A percentile compares a stretch with the other conserved stretches of the same genome.
These are phyloP conservation scores for Dipsacomyces acuminosporus DNA, from an alignment of 371 early-diverging fungal genomes.

Conservation along the genomic window DNA sequence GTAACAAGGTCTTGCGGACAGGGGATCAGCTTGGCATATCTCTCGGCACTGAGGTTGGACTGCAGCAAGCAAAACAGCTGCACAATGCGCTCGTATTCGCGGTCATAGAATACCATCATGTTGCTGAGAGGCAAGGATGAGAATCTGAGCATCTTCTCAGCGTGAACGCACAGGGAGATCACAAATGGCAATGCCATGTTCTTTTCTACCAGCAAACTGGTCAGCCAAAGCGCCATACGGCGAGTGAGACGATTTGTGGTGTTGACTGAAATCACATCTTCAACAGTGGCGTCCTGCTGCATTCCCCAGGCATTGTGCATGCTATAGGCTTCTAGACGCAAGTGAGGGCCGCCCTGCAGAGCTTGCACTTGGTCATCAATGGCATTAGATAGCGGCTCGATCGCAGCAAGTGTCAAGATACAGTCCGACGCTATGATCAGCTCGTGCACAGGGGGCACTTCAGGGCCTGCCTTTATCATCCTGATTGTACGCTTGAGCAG, in stretches of 20 bases:
- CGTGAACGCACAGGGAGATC: slow-evolving; percentile 30
- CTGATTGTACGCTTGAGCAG: slow-evolving; percentile 25
- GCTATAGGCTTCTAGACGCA: slow-evolving; percentile 39
- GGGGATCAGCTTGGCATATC: slow-evolving; percentile 59
- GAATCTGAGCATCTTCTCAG: slow-evolving; percentile 24
- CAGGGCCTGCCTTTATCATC: slow-evolving; percentile 11
- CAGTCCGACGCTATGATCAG: slow-evolving; percentile 24
- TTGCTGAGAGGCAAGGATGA: slow-evolving; percentile 27
- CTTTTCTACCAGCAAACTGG: slow-evolving; percentile 10
- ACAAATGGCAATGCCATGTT: slow-evolving; percentile 21
- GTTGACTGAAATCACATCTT: slow-evolving; percentile 10
- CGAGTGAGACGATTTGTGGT: slow-evolving; percentile 20
- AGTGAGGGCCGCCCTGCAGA: slow-evolving; percentile 35
- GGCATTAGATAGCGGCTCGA: slow-evolving; percentile 37
- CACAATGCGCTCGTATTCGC: slow-evolving; percentile 38
- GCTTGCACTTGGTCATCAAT: slow-evolving; percentile 37
- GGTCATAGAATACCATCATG: slow-evolving; percentile 33
- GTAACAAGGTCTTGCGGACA: slow-evolving; percentile 53
- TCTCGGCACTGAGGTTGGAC: slow-evolving; percentile 55
- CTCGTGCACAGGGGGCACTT: slow-evolving; percentile 25
- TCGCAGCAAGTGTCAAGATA: slow-evolving; percentile 19
- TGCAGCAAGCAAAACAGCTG: slow-evolving; percentile 36
- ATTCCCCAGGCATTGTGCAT: slow-evolving; percentile 39
- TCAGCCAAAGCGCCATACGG: slow-evolving; percentile 34
- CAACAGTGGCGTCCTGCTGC: slow-evolving; percentile 24